phyloP scores from a whole-genome alignment of 2,329 filamentous ascomycete species.

The Paecilomyces niveus region DNA sequence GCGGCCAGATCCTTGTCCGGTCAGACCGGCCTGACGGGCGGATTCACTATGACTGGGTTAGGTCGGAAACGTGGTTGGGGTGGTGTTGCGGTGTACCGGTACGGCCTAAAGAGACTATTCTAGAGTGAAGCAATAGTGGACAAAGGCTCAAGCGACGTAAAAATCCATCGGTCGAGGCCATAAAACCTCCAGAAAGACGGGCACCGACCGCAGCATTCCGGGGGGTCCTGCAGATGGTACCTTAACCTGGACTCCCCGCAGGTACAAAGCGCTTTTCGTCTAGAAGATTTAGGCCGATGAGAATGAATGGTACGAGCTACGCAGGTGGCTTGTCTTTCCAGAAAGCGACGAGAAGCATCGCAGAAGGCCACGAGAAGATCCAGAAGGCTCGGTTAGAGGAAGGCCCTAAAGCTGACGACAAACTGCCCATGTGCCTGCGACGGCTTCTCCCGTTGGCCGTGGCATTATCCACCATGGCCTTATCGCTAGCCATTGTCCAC shows the following conservation, averaged over 20 bases:
- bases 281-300: not conserved
- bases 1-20: not conserved
- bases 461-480: not conserved
- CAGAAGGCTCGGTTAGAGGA: not conserved
- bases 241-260: not conserved
- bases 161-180: not conserved
- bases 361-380: not conserved
- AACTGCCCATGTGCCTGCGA: not conserved
- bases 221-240: not conserved
- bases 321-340: not conserved
- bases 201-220: not conserved
- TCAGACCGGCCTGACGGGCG: not conserved
- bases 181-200: not conserved
- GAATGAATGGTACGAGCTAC: constrained; percentile 1
- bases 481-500: not conserved
- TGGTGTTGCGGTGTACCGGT: not conserved
- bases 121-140: not conserved
- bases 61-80: not conserved
- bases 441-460: not conserved
- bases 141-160: too few relatives aligned
- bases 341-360: not conserved
- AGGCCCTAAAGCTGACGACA: not conserved
- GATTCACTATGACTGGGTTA: not conserved
- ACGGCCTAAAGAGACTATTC: not conserved
- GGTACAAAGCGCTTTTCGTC: not conserved